Conservation (phyloP, 768 basidiomycete species). For the Leccinellum rugosiceps region DNA sequence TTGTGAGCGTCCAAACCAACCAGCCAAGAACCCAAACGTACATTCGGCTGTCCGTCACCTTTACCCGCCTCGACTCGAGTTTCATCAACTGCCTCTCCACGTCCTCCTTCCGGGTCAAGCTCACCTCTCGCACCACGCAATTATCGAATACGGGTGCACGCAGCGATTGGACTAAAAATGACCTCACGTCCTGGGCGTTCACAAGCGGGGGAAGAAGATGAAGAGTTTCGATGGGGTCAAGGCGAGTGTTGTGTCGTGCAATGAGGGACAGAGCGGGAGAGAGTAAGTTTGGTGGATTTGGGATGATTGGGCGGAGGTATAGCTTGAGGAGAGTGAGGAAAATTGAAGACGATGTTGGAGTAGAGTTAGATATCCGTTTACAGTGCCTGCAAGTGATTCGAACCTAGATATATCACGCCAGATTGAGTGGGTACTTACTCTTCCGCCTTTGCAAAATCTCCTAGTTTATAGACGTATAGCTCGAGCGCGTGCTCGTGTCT, state of each 20-base stretch:
- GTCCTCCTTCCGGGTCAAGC: conserved; percentile 75
- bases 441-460: conserved; percentile 85
- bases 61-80: conserved; percentile 78
- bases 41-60: conserved; percentile 91
- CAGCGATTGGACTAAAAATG: conserved; percentile 72
- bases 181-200: conserved; percentile 71
- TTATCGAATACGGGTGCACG: conserved; percentile 68
- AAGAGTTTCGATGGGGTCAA: conserved; percentile 80
- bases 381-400: conserved; percentile 67
- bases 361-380: conserved; percentile 68
- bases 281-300: conserved; percentile 55
- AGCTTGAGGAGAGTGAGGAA: conserved; percentile 85
- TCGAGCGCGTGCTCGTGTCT: conserved; percentile 94
- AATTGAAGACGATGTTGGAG: conserved; percentile 53
- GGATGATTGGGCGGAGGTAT: conserved; percentile 73
- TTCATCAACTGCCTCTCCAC: conserved; percentile 68
- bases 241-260: conserved; percentile 72
- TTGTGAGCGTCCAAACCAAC: background rate
- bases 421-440: conserved; percentile 52
- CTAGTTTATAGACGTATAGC: conserved; percentile 85
- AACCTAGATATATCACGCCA: background rate
- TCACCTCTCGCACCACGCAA: conserved; percentile 64
- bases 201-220: conserved; percentile 89
- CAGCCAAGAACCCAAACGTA: conserved; percentile 38
- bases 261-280: conserved; percentile 87